A percentile compares a stretch with the other conserved stretches of the same genome.
Conservation (phyloP, 305 asterid species). For the Fraxinus baroniana region DNA sequence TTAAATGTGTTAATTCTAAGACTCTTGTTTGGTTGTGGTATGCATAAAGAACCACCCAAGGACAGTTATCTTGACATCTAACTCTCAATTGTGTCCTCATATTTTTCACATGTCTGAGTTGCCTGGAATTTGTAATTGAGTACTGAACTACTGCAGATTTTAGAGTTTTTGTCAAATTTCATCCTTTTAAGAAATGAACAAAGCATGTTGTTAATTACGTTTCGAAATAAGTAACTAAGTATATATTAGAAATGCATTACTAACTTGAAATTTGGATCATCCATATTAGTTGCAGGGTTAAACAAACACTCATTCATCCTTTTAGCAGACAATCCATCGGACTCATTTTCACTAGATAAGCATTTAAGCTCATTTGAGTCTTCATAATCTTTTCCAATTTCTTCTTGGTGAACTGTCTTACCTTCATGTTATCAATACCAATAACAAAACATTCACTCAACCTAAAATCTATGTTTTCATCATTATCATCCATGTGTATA, state of each 20-base stretch:
- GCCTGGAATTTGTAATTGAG: neutral
- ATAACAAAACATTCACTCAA: neutral
- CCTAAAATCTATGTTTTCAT: too few species aligned
- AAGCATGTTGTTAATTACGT: too few species aligned
- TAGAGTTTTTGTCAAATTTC: neutral
- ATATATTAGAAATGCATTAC: too few species aligned
- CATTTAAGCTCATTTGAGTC: neutral
- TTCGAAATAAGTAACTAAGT: too few species aligned
- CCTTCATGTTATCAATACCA: neutral
- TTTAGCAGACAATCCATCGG: too few species aligned
- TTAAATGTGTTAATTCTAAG: too few species aligned
- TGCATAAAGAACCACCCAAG: neutral
- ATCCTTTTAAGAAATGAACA: neutral
- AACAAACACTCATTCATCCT: neutral
- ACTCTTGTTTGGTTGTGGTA: neutral
- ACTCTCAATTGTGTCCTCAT: neutral
- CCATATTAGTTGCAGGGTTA: neutral
- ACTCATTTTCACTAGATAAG: neutral
- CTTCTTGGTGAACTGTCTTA: neutral
- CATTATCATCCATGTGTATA: neutral
- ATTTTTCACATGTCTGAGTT: neutral
- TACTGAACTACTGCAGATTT: neutral
- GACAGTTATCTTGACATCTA: neutral
- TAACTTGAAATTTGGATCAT: neutral
- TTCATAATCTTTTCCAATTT: too few species aligned